phyloP scores from a whole-genome alignment of 2,329 filamentous ascomycete genomes.

The Claviceps maximensis region DNA sequence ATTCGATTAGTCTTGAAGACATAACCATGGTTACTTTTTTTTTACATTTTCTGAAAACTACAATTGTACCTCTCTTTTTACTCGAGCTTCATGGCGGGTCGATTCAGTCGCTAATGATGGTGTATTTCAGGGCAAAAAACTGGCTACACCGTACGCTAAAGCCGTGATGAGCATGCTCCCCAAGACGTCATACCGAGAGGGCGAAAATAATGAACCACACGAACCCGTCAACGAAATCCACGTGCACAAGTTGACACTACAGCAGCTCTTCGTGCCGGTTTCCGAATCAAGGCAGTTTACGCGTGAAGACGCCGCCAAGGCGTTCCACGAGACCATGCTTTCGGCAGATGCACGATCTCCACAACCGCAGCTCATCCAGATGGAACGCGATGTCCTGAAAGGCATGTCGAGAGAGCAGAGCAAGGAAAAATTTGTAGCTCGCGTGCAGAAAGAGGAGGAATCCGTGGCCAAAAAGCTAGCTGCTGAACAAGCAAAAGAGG shows the following conservation, averaged over 20 bases:
- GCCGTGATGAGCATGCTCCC: slow-evolving; percentile 74
- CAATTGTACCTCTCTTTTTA: too few relatives aligned
- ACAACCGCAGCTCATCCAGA: slow-evolving; percentile 45
- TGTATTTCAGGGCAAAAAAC: slow-evolving; percentile 53
- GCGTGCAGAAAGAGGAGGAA: slow-evolving; percentile 30
- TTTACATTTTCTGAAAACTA: slow-evolving; percentile 19
- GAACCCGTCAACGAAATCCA: slow-evolving; percentile 53
- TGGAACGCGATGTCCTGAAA: slow-evolving; percentile 34
- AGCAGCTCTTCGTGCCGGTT: slow-evolving; percentile 52
- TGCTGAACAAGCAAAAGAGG: slow-evolving; percentile 21
- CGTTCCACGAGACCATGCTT: slow-evolving; percentile 47
- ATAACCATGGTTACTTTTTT: slow-evolving; percentile 59
- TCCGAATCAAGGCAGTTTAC: slow-evolving; percentile 51
- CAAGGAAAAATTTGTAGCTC: slow-evolving; percentile 25
- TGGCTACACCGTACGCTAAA: slow-evolving; percentile 64
- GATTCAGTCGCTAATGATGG: not conserved
- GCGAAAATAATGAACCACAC: slow-evolving; percentile 33
- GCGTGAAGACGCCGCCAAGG: slow-evolving; percentile 50
- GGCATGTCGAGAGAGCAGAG: slow-evolving; percentile 26
- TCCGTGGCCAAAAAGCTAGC: slow-evolving; percentile 21
- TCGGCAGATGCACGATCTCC: slow-evolving; percentile 48
- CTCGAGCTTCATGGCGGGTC: too few relatives aligned
- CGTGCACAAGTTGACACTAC: slow-evolving; percentile 46
- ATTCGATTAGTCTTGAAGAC: slow-evolving; percentile 99
- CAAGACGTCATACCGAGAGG: slow-evolving; percentile 43